Percentiles rank a stretch among this genome's conserved stretches.
These are phyloP conservation scores for Phytopythium ostracodes DNA, from an alignment of 352 stramenopile species.

Conservation along the genomic window DNA sequence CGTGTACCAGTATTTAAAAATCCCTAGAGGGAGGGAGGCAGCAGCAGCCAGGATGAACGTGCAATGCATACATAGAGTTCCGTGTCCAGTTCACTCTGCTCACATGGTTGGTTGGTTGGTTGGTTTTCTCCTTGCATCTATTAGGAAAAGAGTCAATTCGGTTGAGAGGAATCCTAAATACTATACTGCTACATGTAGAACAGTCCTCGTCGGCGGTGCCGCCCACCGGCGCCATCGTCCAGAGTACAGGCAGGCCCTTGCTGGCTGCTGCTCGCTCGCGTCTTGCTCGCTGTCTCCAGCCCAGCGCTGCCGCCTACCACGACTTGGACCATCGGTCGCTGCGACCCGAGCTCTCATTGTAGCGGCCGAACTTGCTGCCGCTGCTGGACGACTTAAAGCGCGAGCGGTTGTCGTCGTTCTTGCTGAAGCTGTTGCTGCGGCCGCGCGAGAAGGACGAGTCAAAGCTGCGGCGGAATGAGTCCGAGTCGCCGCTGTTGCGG, in stretches of 20 bases:
- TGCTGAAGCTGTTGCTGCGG: slow-evolving; percentile 20
- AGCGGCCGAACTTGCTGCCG: slow-evolving; percentile 3
- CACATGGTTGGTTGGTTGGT: too few species aligned
- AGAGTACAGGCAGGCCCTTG: too few species aligned
- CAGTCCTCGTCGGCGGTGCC: too few species aligned
- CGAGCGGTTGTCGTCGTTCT: slow-evolving; percentile 6
- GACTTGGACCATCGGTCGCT: slow-evolving; percentile 23
- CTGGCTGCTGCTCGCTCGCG: too few species aligned
- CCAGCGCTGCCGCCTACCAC: slow-evolving; percentile 13
- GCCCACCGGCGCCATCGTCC: too few species aligned
- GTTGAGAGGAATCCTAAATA: slow-evolving; percentile 5
- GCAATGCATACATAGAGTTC: too few species aligned
- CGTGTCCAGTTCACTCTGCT: too few species aligned
- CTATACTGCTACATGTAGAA: neutral
- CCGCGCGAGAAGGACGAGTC: slow-evolving; percentile 56
- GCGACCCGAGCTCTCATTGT: slow-evolving; percentile 2
- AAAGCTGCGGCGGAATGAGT: slow-evolving; percentile 19
- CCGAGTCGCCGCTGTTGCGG: slow-evolving; percentile 18
- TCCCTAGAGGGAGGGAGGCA: too few species aligned
- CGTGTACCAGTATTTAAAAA: too few species aligned
- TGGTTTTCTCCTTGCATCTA: neutral
- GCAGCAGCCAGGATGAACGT: too few species aligned
- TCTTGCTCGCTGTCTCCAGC: too few species aligned
- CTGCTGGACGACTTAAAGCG: slow-evolving; percentile 2
- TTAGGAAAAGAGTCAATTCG: slow-evolving; percentile 1